Percentiles rank a stretch among this genome's conserved stretches.
Evolutionary conservation across 306 rosid species (phyloP).

Genomic region (Lithocarpus polystachyus): DNA sequence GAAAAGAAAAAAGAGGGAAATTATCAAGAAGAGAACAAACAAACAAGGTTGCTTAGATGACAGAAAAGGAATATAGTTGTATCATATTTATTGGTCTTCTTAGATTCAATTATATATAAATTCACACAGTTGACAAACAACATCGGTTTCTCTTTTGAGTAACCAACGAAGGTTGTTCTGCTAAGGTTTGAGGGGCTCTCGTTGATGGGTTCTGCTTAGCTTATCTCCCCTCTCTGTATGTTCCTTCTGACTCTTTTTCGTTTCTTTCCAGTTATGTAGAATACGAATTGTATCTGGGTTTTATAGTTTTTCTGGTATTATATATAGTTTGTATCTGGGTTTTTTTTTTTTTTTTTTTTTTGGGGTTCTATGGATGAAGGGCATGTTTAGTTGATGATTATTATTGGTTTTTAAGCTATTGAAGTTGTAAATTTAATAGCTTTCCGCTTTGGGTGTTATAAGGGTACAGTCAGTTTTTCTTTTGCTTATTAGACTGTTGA

Average conservation of each 20-base stretch:
- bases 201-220: constrained; percentile 15
- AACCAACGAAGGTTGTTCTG: constrained; percentile 5
- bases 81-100: too few species aligned
- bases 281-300: not conserved
- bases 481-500: not conserved
- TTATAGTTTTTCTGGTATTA: not conserved
- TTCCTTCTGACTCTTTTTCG: not conserved
- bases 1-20: not conserved
- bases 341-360: not conserved
- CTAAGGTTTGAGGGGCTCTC: not conserved
- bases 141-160: not conserved
- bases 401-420: not conserved
- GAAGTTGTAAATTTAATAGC: not conserved
- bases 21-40: not conserved
- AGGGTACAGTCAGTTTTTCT: not conserved
- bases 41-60: not conserved
- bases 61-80: too few species aligned
- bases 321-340: not conserved
- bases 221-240: constrained; percentile 10
- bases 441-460: not conserved
- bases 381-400: not conserved
- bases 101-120: too few species aligned
- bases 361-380: not conserved
- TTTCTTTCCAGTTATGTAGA: not conserved
- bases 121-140: not conserved